Evolutionary conservation across 2,329 filamentous ascomycete genomes (phyloP), one percentile per base, ranked within the genome.

Genomic region (Domatiomyces catenatus): DNA sequence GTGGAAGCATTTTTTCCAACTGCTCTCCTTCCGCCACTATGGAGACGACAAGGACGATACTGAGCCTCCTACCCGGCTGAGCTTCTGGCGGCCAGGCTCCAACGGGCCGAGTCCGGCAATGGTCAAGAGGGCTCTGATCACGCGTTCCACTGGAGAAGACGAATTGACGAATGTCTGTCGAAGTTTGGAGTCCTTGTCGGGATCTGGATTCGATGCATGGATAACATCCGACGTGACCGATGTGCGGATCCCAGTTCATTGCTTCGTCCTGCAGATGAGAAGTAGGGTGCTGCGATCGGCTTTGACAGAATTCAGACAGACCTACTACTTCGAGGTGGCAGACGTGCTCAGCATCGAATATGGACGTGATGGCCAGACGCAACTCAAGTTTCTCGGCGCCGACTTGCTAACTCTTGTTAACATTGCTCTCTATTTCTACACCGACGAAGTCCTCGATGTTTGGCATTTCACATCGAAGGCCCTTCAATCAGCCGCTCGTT

Each of bases 321-420:
- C 67, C 1, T 77, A 77, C 17, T 69, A 68, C 17, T 77, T 74
- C 56, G 72, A 74, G 0, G 67, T 83, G 1, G 65, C 78, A 1
- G 84, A 88, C 36, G 54, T 81, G 0, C 64, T 87, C 8, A 69
- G 67, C 0, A 74, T 88, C 17, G 72, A 73, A 49, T 68, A 75
- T 24, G 68, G 71, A 20, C 62, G 67, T 1, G 64, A 74, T 17
- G 74, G 74, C 5, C 75, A 73, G 44, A 67, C 73, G 1, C 64
- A 81, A 8, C 61, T 95, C 18, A 75, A 77, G 0, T 82, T 96
- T 48, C 69, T 78, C 18, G 76, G 78, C 1, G 67, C 90, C 10
- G 88, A 95, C 62, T 74, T 92, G 39, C 71, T 93, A 32, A 83
- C 86, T 0, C 62, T 95, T 5, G 69, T 94, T 51, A 90, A 94